Conservation (phyloP, 2,329 filamentous ascomycete species). For the Aspergillus uvarum region DNA sequence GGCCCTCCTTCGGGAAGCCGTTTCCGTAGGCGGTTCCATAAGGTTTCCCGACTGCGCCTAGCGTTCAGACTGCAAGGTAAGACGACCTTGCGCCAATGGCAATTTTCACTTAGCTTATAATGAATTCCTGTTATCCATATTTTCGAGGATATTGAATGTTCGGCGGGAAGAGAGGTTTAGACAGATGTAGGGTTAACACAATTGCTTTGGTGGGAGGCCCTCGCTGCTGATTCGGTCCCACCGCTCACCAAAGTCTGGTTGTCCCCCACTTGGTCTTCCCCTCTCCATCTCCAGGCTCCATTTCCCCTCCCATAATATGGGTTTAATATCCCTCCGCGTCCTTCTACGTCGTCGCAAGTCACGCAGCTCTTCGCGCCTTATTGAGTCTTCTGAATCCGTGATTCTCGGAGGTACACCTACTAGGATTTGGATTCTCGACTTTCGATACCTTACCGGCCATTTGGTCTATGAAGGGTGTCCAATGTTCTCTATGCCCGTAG, state of each 20-base stretch:
- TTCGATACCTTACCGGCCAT: no score
- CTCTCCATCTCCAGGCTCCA: constrained; percentile 1
- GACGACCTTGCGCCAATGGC: constrained; percentile 9
- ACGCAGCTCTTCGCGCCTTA: background rate
- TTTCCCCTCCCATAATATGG: constrained; percentile 1
- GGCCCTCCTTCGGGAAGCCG: constrained; percentile 14
- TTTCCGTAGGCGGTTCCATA: constrained; percentile 1
- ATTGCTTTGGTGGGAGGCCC: background rate
- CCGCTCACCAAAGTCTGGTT: background rate
- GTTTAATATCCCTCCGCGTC: constrained; percentile 1
- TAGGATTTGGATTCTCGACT: no score
- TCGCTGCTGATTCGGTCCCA: constrained; percentile 3
- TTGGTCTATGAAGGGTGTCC: background rate
- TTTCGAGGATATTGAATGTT: background rate
- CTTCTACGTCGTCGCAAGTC: background rate
- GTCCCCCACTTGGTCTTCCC: background rate
- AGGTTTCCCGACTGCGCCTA: constrained; percentile 9
- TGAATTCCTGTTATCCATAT: background rate
- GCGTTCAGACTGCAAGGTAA: constrained; percentile 11
- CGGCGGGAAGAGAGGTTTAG: constrained; percentile 6
- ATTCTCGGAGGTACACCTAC: background rate
- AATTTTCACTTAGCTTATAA: background rate
- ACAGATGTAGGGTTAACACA: background rate
- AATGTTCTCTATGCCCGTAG: background rate
- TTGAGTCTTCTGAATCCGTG: background rate